Base-by-base conservation (phyloP, 129 eudicot genomes). In the Artemisia annua region DNA sequence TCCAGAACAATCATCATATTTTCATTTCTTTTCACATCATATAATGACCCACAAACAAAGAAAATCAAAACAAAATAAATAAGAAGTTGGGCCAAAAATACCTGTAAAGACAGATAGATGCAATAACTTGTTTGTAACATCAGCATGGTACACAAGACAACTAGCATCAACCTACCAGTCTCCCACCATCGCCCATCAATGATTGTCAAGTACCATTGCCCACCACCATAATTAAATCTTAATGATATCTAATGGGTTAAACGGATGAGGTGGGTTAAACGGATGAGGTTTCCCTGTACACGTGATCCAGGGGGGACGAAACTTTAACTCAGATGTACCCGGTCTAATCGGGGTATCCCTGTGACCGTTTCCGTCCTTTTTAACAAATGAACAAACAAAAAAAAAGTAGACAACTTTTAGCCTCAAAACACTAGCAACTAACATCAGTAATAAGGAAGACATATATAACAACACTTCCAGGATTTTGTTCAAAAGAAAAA, bases 111-210 rank as follows among this genome's bases (percentile, higher is more conserved):
- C 79, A 66, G 46, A 24, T 24, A 75, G 46, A 24, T 56, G 65
- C 72, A 64, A 69, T 75, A 70, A 75, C 49, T 81, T 28, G 58
- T 64, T 70, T 80, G 79, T 20, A 51, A 69, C 73, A 44, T 1
- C 70, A 70, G 74, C 78, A 73, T 72, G 71, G 49, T 74, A 74
- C 75, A 63, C 62, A 44, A 64, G 48, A 69, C 76, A 80, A 69
- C 80, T 69, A 66, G 54, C 67, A 39, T 16, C 81, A 48, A 14
- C 83, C 32, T 75, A 75, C 58, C 73, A 39, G 10, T 39, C 11
- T 39, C 46, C 46, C 46, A 39, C 44, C 11, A 7, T 39, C 46
- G 7, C 50, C 65, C 78, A 76, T 66, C 67, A 76, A 72, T 52
- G 75, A 81, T 81, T 70, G 66, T 71, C 58, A 39, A 30, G 59